A percentile compares a stretch with the other conserved stretches of the same genome.
phyloP scores from a whole-genome alignment of 257 asterid genomes.

The Nicotiana obtusifolia region DNA sequence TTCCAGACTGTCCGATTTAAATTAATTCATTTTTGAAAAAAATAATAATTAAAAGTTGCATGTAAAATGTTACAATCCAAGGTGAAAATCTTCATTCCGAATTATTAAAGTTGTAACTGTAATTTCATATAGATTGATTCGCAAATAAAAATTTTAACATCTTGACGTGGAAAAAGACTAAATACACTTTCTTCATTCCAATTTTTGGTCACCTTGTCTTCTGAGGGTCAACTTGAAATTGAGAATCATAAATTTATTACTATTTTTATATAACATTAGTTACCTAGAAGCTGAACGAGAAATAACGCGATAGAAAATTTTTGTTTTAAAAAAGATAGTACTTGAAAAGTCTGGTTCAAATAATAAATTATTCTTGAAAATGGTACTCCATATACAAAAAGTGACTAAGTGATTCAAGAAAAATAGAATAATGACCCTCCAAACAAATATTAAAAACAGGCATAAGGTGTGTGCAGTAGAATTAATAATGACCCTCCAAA shows the following conservation, averaged over 20 bases:
- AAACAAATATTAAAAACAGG: not conserved
- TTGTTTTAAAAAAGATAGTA: not conserved
- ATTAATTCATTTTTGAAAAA: not conserved
- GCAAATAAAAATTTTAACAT: too few species aligned
- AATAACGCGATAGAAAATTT: not conserved
- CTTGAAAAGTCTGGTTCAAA: not conserved
- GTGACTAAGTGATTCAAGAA: not conserved
- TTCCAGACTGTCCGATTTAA: not conserved
- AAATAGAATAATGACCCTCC: constrained; percentile 2
- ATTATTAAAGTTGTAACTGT: not conserved
- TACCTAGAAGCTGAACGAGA: not conserved
- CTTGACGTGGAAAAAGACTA: too few species aligned
- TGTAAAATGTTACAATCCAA: not conserved
- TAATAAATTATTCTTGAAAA: not conserved
- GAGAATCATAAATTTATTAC: not conserved
- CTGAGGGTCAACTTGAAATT: not conserved
- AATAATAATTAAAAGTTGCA: not conserved
- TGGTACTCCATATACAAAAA: not conserved
- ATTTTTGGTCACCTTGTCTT: not conserved
- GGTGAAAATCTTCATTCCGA: not conserved
- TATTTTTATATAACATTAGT: not conserved
- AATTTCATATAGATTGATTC: too few species aligned
- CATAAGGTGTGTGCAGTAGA: not conserved
- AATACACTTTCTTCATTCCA: not conserved
- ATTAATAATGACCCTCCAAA: not conserved